A percentile compares a stretch with the other conserved stretches of the same genome.
These are phyloP conservation scores for Coffea eugenioides DNA, from an alignment of 257 asterid genomes.

Conservation along the genomic window DNA sequence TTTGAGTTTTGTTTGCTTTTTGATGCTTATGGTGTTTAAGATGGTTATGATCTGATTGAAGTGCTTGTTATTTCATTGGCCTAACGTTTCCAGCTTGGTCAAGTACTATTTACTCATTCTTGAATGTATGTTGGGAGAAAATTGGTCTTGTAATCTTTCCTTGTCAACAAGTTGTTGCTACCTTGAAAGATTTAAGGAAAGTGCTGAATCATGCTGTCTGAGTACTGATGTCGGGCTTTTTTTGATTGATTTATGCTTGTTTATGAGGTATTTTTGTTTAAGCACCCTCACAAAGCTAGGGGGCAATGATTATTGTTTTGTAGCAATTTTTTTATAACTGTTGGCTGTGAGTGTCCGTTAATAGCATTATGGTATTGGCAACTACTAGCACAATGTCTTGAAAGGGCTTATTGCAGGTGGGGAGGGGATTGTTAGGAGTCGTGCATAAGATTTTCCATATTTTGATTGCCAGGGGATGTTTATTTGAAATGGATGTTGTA, in stretches of 20 bases:
- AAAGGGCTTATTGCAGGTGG: background rate
- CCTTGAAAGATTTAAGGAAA: background rate
- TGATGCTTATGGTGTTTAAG: background rate
- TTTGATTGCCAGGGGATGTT: background rate
- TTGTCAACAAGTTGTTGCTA: background rate
- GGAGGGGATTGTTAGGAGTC: background rate
- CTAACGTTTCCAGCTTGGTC: background rate
- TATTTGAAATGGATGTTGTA: background rate
- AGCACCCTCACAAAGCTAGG: no score
- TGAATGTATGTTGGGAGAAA: background rate
- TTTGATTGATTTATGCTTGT: background rate
- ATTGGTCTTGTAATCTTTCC: background rate
- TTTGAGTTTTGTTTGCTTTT: background rate
- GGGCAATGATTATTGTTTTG: no score
- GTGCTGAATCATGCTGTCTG: background rate
- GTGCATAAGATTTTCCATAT: background rate
- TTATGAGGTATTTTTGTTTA: background rate
- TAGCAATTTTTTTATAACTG: background rate
- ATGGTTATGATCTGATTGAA: background rate
- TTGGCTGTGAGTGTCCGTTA: background rate
- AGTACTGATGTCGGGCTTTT: slow-evolving; percentile 3
- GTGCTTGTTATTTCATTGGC: background rate
- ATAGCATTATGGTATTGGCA: background rate
- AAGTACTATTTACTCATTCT: background rate
- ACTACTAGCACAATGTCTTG: background rate